phyloP scores from a whole-genome alignment of 176 grass and related monocot species.

The Lolium multiflorum region DNA sequence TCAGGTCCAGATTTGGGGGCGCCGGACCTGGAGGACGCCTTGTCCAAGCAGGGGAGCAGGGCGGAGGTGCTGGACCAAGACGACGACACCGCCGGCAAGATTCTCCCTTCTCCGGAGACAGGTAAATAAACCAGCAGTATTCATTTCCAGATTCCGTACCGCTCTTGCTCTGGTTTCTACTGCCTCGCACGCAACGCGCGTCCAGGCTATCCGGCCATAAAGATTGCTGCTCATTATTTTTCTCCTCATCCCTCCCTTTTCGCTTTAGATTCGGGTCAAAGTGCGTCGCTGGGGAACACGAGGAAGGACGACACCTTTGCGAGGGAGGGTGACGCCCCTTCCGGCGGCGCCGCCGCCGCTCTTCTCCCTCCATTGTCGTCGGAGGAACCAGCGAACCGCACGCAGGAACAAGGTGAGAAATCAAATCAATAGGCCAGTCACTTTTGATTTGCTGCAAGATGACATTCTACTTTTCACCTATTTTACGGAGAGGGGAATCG shows the following conservation, averaged over 20 bases:
- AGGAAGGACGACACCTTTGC: constrained; percentile 29
- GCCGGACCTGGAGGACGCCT: not conserved
- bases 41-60: constrained; percentile 45
- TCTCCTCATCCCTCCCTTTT: not conserved
- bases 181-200: constrained; percentile 27
- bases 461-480: not conserved
- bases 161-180: not conserved
- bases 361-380: constrained; percentile 39
- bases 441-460: not conserved
- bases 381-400: constrained; percentile 42
- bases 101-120: constrained; percentile 2
- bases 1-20: constrained; percentile 39
- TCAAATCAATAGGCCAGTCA: not conserved
- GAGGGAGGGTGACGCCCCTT: constrained; percentile 6
- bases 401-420: constrained; percentile 40
- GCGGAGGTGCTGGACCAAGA: constrained; percentile 49
- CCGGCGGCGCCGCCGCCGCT: not conserved
- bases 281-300: constrained; percentile 33
- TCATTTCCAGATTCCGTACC: not conserved
- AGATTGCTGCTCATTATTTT: not conserved
- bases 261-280: constrained; percentile 44
- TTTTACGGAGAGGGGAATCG: not conserved
- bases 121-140: constrained; percentile 3
- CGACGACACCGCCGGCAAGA: constrained; percentile 15
- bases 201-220: constrained; percentile 6